Conservation (phyloP, 2,329 filamentous ascomycete genomes). For the Arthrobotrys megalospora region DNA sequence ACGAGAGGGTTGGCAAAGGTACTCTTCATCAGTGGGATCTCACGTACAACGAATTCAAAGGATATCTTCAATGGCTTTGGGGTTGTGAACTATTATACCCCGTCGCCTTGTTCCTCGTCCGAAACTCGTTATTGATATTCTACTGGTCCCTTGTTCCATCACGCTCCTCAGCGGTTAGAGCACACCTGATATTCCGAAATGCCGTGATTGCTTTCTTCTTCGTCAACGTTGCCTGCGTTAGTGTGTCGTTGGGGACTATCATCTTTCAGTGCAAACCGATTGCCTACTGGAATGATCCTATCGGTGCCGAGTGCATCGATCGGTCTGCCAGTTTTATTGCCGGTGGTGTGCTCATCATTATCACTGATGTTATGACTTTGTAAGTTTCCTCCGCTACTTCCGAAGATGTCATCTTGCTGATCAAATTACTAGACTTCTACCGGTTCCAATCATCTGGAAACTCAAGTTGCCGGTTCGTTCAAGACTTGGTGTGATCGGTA, state of each 20-base stretch:
- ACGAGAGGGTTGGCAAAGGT: constrained; percentile 56
- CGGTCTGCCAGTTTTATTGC: constrained; percentile 72
- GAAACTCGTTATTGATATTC: constrained; percentile 57
- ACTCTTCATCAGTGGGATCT: constrained; percentile 59
- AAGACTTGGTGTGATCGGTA: constrained; percentile 69
- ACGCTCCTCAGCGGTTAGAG: constrained; percentile 46
- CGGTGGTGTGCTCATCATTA: constrained; percentile 74
- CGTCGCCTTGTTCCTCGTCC: constrained; percentile 44
- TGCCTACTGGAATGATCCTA: constrained; percentile 65
- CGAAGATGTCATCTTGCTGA: background rate
- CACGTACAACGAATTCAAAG: constrained; percentile 48
- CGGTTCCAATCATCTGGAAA: constrained; percentile 70
- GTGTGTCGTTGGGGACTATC: constrained; percentile 62
- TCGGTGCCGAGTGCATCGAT: constrained; percentile 68
- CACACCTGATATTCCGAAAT: constrained; percentile 53
- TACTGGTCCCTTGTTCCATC: constrained; percentile 58
- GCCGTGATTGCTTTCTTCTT: constrained; percentile 58
- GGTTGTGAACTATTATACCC: constrained; percentile 54
- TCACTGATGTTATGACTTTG: constrained; percentile 74
- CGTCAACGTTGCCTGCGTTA: constrained; percentile 51
- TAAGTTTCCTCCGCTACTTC: constrained; percentile 14
- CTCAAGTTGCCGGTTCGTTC: constrained; percentile 71
- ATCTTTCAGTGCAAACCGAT: constrained; percentile 68
- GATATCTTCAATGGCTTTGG: constrained; percentile 54
- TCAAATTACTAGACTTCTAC: constrained; percentile 66